Percentiles rank a stretch among this genome's conserved stretches.
Evolutionary conservation across 2,329 filamentous ascomycete genomes (phyloP).

Genomic region (Samsoniella hepiali): DNA sequence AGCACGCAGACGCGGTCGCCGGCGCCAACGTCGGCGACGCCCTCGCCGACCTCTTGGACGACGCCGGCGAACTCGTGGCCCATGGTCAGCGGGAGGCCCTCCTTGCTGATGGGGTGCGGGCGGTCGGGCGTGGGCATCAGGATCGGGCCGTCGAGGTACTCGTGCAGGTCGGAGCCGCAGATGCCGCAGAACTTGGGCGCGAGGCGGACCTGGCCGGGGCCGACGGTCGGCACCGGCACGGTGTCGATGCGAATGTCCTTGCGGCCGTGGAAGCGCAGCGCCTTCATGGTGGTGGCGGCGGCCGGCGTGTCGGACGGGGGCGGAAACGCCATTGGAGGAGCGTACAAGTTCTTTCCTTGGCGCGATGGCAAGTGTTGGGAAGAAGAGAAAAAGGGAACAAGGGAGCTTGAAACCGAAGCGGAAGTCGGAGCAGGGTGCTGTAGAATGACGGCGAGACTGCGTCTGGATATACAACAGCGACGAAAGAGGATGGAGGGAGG

Average conservation of each 20-base stretch:
- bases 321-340: neutral
- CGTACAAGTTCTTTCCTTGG: too few species aligned
- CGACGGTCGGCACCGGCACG: conserved; percentile 44
- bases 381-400: too few species aligned
- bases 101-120: conserved; percentile 57
- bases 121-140: conserved; percentile 40
- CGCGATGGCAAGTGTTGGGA: neutral
- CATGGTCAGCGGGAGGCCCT: conserved; percentile 55
- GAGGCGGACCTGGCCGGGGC: conserved; percentile 47
- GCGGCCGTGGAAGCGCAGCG: conserved; percentile 52
- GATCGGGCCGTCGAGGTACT: conserved; percentile 33
- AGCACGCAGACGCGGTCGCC: conserved; percentile 59
- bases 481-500: too few species aligned
- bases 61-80: conserved; percentile 65
- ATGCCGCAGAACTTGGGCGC: conserved; percentile 45
- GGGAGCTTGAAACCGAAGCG: too few species aligned
- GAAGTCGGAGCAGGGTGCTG: too few species aligned
- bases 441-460: too few species aligned
- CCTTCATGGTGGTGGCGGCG: conserved; percentile 44
- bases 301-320: neutral
- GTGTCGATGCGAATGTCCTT: conserved; percentile 54
- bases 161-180: conserved; percentile 40
- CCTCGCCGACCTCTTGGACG: conserved; percentile 54
- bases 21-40: conserved; percentile 43
- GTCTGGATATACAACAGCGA: too few species aligned